Evolutionary conservation across 2,329 filamentous ascomycete genomes (phyloP).

Genomic region (Ophiocordyceps unilateralis): DNA sequence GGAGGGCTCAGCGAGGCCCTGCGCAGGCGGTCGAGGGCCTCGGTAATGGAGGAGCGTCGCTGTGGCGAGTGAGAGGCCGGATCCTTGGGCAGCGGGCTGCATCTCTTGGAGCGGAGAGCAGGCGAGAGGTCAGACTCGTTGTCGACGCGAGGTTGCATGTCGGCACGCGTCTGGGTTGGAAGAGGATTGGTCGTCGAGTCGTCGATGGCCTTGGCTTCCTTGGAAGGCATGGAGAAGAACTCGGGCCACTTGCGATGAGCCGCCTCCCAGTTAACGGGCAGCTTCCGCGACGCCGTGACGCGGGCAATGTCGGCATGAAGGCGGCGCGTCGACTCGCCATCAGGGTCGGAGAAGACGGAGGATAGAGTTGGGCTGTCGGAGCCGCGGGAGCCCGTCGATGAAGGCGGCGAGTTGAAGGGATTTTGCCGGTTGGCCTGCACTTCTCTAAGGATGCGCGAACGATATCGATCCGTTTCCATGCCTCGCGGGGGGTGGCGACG

Average conservation of each 20-base stretch:
- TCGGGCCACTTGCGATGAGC: slow-evolving; percentile 35
- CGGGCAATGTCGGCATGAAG: slow-evolving; percentile 31
- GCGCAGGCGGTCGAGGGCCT: slow-evolving; percentile 17
- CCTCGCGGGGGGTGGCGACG: slow-evolving; percentile 8
- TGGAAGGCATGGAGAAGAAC: slow-evolving; percentile 22
- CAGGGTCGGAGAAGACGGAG: slow-evolving; percentile 33
- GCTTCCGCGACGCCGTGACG: slow-evolving; percentile 20
- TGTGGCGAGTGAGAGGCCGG: slow-evolving; percentile 7
- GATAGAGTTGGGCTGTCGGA: slow-evolving; percentile 36
- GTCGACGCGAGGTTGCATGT: slow-evolving; percentile 37
- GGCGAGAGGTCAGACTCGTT: slow-evolving; percentile 32
- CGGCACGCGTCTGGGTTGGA: slow-evolving; percentile 23
- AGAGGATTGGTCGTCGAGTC: slow-evolving; percentile 25
- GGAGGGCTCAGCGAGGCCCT: slow-evolving; percentile 17
- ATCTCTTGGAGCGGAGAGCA: slow-evolving; percentile 16
- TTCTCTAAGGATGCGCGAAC: slow-evolving; percentile 31
- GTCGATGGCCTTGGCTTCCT: slow-evolving; percentile 17
- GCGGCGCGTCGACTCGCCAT: slow-evolving; percentile 34
- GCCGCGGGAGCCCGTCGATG: slow-evolving; percentile 39
- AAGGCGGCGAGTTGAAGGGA: slow-evolving; percentile 40
- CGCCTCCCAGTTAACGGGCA: slow-evolving; percentile 25
- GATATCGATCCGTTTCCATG: slow-evolving; percentile 28
- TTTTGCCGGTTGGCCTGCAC: slow-evolving; percentile 35
- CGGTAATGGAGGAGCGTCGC: slow-evolving; percentile 14
- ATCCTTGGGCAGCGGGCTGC: slow-evolving; percentile 20